Evolutionary conservation across 2,329 filamentous ascomycete species (phyloP).

Genomic region (Fusarium zealandicum): DNA sequence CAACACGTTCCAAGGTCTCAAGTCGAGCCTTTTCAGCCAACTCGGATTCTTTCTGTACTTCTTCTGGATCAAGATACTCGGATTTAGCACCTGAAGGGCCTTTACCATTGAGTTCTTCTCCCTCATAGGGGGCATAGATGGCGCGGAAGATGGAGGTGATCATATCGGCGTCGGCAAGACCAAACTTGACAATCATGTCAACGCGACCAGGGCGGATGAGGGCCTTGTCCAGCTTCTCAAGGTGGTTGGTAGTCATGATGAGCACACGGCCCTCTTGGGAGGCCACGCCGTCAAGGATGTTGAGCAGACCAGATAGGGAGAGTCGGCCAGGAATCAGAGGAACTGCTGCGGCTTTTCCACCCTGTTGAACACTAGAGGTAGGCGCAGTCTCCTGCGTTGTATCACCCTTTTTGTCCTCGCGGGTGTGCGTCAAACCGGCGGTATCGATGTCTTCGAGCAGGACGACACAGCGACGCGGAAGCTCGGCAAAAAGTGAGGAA

Average conservation of each 20-base stretch:
- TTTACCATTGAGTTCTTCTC: constrained; percentile 27
- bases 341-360: constrained; percentile 7
- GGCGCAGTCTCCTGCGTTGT: constrained; percentile 31
- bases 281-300: constrained; percentile 78
- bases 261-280: constrained; percentile 69
- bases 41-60: constrained; percentile 42
- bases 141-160: constrained; percentile 62
- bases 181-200: constrained; percentile 66
- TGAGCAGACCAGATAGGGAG: constrained; percentile 79
- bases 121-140: constrained; percentile 63
- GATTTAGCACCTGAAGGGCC: constrained; percentile 13
- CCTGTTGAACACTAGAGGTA: constrained; percentile 12
- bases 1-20: constrained; percentile 51
- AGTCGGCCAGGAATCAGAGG: constrained; percentile 50
- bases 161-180: constrained; percentile 61
- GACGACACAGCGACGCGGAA: constrained; percentile 75
- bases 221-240: constrained; percentile 67
- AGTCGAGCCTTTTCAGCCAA: constrained; percentile 44
- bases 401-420: constrained; percentile 48
- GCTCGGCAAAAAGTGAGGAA: constrained; percentile 67
- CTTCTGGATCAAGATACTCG: constrained; percentile 27
- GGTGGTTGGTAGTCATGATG: constrained; percentile 71
- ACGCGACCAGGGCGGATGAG: constrained; percentile 69
- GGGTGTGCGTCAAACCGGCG: constrained; percentile 71
- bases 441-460: constrained; percentile 80